Evolutionary conservation across 2,329 filamentous ascomycete genomes (phyloP).

Genomic region (Pseudogymnoascus sp.): DNA sequence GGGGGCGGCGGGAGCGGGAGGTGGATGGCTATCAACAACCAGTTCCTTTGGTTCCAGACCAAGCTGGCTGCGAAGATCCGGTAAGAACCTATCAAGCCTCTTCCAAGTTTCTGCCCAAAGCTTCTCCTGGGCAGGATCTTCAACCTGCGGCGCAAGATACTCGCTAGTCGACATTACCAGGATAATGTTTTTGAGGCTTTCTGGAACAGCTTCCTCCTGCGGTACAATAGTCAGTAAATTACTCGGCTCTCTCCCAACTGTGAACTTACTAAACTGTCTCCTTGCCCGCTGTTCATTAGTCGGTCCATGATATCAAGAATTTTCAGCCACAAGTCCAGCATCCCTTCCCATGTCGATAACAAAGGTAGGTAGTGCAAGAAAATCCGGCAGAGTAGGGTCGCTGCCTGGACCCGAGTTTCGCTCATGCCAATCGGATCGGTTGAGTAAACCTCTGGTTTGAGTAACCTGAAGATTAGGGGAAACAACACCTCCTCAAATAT

Average conservation of each 20-base stretch:
- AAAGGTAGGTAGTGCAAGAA: conserved; percentile 89
- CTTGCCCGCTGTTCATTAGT: conserved; percentile 90
- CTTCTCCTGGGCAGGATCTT: conserved; percentile 46
- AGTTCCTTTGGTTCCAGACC: conserved; percentile 36
- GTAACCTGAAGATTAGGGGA: conserved; percentile 73
- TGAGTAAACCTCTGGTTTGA: conserved; percentile 93
- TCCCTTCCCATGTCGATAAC: conserved; percentile 75
- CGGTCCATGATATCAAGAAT: conserved; percentile 94
- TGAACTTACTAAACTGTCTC: conserved; percentile 69
- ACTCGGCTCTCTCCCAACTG: background rate
- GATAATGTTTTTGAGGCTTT: conserved; percentile 92
- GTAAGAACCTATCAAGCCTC: conserved; percentile 56
- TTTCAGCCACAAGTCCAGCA: conserved; percentile 85
- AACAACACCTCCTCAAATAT: conserved; percentile 94
- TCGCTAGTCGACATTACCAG: conserved; percentile 90
- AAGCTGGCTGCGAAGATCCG: conserved; percentile 50
- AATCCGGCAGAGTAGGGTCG: conserved; percentile 87
- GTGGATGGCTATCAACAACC: background rate
- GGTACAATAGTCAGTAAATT: background rate
- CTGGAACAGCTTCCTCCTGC: conserved; percentile 88
- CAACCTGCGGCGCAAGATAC: conserved; percentile 64
- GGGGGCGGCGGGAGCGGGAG: background rate
- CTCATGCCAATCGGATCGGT: conserved; percentile 89
- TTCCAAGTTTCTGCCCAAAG: conserved; percentile 59
- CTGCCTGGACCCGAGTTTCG: conserved; percentile 85